A percentile compares a stretch with the other conserved stretches of the same genome.
Evolutionary conservation across 495 filamentous ascomycete species (phyloP).

Genomic region (Hyaloscypha hepaticicola): DNA sequence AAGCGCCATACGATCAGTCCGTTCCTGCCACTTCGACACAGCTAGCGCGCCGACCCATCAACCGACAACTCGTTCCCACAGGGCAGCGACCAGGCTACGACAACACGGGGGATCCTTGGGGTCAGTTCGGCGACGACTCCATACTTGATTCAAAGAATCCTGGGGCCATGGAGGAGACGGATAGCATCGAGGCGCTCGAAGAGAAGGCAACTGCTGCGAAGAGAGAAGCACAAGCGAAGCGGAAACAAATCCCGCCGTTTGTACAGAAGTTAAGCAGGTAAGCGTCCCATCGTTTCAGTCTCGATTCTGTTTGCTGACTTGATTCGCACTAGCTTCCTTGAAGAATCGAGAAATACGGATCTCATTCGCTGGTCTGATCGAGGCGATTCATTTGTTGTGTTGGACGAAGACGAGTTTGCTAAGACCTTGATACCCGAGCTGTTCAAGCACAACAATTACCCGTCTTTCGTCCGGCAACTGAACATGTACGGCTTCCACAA

Average conservation of each 20-base stretch:
- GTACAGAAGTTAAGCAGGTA: constrained; percentile 99
- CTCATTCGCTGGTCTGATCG: constrained; percentile 97
- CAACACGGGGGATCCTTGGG: constrained; percentile 45
- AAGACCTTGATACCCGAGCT: constrained; percentile 93
- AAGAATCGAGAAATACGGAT: constrained; percentile 86
- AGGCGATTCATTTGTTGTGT: constrained; percentile 92
- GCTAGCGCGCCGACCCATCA: constrained; percentile 62
- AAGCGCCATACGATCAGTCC: constrained; percentile 40
- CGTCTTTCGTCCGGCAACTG: constrained; percentile 95
- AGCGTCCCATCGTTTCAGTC: constrained; percentile 20
- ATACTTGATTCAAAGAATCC: constrained; percentile 38
- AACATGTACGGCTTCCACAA: constrained; percentile 99
- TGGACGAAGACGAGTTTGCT: constrained; percentile 99
- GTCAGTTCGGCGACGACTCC: constrained; percentile 46
- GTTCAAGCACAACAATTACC: constrained; percentile 99
- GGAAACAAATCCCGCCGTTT: constrained; percentile 96
- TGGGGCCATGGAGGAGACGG: constrained; percentile 53
- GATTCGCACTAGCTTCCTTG: constrained; percentile 68
- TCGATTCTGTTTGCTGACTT: constrained; percentile 20
- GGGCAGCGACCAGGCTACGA: constrained; percentile 44
- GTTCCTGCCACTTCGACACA: constrained; percentile 55
- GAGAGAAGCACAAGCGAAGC: constrained; percentile 76
- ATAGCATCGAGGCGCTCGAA: constrained; percentile 75
- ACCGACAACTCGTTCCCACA: constrained; percentile 58
- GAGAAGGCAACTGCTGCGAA: constrained; percentile 73